Conservation (phyloP, 1,284 basidiomycete genomes). For the Pholiota adiposa region DNA sequence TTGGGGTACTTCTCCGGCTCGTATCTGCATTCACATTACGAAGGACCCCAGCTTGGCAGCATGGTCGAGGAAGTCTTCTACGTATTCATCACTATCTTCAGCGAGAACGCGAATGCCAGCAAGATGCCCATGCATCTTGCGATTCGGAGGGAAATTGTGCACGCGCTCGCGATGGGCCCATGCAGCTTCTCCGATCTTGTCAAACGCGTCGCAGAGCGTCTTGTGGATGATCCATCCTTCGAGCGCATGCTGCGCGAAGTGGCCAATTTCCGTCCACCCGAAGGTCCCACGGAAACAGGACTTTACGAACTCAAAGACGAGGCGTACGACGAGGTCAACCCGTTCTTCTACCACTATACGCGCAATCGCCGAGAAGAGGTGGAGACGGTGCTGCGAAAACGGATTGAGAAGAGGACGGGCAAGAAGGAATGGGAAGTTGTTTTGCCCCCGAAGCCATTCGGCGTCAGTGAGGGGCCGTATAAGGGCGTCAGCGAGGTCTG, state of each 20-base stretch:
- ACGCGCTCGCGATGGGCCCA: constrained; percentile 88
- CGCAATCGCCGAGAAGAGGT: constrained; percentile 95
- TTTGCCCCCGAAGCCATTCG: constrained; percentile 73
- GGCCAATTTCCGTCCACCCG: constrained; percentile 84
- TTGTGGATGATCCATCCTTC: constrained; percentile 86
- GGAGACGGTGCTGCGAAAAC: constrained; percentile 76
- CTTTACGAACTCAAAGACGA: constrained; percentile 89
- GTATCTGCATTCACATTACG: constrained; percentile 62
- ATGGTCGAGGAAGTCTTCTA: constrained; percentile 95
- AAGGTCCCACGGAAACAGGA: constrained; percentile 79
- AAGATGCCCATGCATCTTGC: constrained; percentile 70
- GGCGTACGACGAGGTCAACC: constrained; percentile 87
- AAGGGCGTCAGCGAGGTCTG: constrained; percentile 60
- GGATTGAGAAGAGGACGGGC: constrained; percentile 70
- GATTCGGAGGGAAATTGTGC: constrained; percentile 87
- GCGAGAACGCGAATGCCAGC: constrained; percentile 81
- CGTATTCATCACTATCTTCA: constrained; percentile 86
- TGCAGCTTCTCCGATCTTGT: constrained; percentile 92
- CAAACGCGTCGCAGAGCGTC: constrained; percentile 89
- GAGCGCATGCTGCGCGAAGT: constrained; percentile 83
- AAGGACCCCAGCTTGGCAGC: constrained; percentile 72
- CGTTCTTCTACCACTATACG: constrained; percentile 96
- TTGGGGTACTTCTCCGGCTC: constrained; percentile 78
- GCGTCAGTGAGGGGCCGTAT: constrained; percentile 72
- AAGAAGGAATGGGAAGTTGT: constrained; percentile 62